Conservation (phyloP, 1,139 yeast genomes). For the Yamadazyma sp. region DNA sequence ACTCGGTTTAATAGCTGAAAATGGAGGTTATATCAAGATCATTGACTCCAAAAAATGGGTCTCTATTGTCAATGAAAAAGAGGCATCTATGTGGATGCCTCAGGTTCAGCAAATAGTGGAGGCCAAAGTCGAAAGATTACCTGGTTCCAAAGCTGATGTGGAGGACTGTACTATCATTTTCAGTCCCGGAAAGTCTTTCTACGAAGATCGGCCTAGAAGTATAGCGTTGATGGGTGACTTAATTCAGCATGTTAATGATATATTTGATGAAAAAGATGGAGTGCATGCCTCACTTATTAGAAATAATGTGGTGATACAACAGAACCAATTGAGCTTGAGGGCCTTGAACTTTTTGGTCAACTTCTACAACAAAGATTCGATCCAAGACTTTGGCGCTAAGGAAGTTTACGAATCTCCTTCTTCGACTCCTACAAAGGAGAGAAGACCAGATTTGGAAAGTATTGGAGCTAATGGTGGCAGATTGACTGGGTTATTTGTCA, state of each 20-base stretch:
- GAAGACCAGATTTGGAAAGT: constrained; percentile 3
- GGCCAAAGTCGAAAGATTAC: constrained; percentile 73
- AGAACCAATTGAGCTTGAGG: constrained; percentile 49
- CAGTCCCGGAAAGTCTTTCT: constrained; percentile 60
- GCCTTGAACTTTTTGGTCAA: constrained; percentile 51
- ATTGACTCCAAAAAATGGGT: constrained; percentile 62
- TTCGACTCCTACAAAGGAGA: constrained; percentile 14
- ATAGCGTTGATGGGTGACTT: constrained; percentile 77
- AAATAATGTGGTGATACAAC: constrained; percentile 68
- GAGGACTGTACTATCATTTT: constrained; percentile 77
- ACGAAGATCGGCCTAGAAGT: constrained; percentile 67
- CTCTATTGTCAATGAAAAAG: constrained; percentile 55
- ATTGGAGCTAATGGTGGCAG: constrained; percentile 4
- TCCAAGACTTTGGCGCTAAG: constrained; percentile 24
- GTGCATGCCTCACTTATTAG: constrained; percentile 78
- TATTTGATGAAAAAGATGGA: constrained; percentile 57
- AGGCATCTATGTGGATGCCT: constrained; percentile 59
- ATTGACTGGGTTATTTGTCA: constrained; percentile 48
- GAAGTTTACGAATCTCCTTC: constrained; percentile 16
- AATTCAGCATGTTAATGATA: constrained; percentile 79
- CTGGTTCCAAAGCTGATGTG: constrained; percentile 71
- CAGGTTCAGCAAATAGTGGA: constrained; percentile 59
- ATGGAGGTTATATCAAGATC: constrained; percentile 73
- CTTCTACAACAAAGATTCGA: constrained; percentile 28
- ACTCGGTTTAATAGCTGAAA: constrained; percentile 84